Base-by-base conservation (phyloP, 148 eudicot species). In the Mesembryanthemum crystallinum region DNA sequence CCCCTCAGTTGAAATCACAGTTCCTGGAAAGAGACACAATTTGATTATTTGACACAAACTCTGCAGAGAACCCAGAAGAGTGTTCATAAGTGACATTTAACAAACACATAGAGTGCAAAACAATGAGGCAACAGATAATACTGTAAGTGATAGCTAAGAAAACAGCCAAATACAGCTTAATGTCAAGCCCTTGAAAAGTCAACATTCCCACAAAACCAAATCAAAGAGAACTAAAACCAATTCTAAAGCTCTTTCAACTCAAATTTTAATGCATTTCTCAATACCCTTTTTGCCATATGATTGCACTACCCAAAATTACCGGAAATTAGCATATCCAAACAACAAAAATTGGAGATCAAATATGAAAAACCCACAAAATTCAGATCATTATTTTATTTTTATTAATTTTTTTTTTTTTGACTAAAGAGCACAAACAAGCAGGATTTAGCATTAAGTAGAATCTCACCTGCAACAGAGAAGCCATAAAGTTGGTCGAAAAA, bases 391-490 rank as follows among this genome's bases (percentile, higher is more conserved):
- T n/a, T n/a, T n/a, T n/a, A n/a, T n/a, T n/a, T n/a, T n/a, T n/a
- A n/a, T n/a, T n/a, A n/a, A n/a, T n/a, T n/a, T n/a, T n/a, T n/a
- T n/a, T n/a, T n/a, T n/a, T n/a, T n/a, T n/a, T n/a, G n/a, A n/a
- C n/a, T n/a, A 42, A 28, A 15, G 9, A n/a, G 15, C 14, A 18
- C 3, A 42, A 58, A 24, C 7, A 64, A 65, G 8, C 5, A 18
- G 55, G 47, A 37, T 30, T 33, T 2, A 68, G 24, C 28, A 35
- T 42, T 68, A 58, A 33, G 15, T 33, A 73, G 25, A 72, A 76
- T 60, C 74, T 72, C 25, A 81, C 80, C 77, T 81, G 68, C 28
- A 45, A 67, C 0, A 39, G 45, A 70, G 30, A 3, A 72, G 28
- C 2, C 68, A 67, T 47, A 8, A 55, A 12, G 42, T 24, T 74